Evolutionary conservation across 352 stramenopile species (phyloP).

Genomic region (Pythium sp.): DNA sequence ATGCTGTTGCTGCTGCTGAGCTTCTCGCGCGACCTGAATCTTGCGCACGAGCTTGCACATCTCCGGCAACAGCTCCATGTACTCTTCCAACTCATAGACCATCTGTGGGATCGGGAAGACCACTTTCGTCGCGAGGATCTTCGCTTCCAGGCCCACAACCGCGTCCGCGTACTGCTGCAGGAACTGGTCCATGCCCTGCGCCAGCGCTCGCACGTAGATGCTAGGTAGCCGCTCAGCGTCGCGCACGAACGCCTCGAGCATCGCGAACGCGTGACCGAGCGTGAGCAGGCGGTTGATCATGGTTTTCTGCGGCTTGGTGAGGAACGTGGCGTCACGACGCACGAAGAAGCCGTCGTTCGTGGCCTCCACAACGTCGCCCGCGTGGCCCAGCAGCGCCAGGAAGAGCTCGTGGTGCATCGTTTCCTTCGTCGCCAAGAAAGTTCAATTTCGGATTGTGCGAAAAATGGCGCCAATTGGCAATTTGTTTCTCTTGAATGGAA

Average conservation of each 20-base stretch:
- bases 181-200: slow-evolving; percentile 48
- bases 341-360: slow-evolving; percentile 62
- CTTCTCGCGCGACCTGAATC: slow-evolving; percentile 19
- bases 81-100: slow-evolving; percentile 69
- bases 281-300: slow-evolving; percentile 55
- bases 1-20: background rate
- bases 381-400: slow-evolving; percentile 64
- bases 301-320: slow-evolving; percentile 47
- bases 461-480: background rate
- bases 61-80: slow-evolving; percentile 53
- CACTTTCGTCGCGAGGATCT: slow-evolving; percentile 33
- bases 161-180: slow-evolving; percentile 52
- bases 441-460: slow-evolving; percentile 1
- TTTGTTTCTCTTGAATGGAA: background rate
- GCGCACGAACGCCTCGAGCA: slow-evolving; percentile 48
- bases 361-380: slow-evolving; percentile 58
- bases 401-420: slow-evolving; percentile 80
- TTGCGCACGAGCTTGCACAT: slow-evolving; percentile 47
- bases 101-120: slow-evolving; percentile 65
- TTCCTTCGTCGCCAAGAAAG: slow-evolving; percentile 2
- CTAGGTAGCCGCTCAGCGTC: slow-evolving; percentile 29
- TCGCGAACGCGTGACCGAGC: slow-evolving; percentile 48
- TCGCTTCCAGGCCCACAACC: slow-evolving; percentile 54
- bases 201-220: slow-evolving; percentile 57
- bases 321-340: slow-evolving; percentile 33